These are phyloP conservation scores for Glaciozyma martinii DNA, from an alignment of 768 basidiomycete genomes.

Conservation along the genomic window DNA sequence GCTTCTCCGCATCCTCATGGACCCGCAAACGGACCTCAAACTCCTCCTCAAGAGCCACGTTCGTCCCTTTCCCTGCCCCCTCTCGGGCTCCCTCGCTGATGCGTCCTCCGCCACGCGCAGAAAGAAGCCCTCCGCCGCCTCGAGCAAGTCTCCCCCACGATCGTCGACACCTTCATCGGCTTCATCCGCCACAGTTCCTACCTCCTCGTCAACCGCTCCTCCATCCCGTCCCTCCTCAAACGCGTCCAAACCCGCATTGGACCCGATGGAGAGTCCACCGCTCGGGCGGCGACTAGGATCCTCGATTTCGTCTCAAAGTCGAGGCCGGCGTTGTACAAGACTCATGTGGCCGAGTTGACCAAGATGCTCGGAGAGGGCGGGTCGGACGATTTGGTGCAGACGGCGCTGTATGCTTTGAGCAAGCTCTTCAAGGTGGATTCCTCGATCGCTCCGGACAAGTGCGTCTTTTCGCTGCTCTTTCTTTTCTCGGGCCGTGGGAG, in stretches of 20 bases:
- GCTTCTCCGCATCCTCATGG: constrained; percentile 68
- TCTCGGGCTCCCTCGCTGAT: background rate
- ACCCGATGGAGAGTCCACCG: background rate
- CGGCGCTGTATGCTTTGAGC: constrained; percentile 45
- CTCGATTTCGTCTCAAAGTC: constrained; percentile 59
- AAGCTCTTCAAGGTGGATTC: constrained; percentile 12
- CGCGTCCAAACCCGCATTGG: constrained; percentile 39
- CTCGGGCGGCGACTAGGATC: constrained; percentile 38
- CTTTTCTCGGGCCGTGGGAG: no score
- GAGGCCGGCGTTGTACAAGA: constrained; percentile 60
- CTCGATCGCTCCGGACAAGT: constrained; percentile 8
- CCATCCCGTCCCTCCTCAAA: constrained; percentile 69
- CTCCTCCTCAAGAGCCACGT: constrained; percentile 68
- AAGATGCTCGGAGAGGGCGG: constrained; percentile 62
- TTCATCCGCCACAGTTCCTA: constrained; percentile 63
- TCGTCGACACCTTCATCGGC: constrained; percentile 58
- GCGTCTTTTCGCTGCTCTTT: background rate
- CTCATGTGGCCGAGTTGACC: constrained; percentile 64
- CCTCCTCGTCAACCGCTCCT: constrained; percentile 72
- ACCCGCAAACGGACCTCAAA: constrained; percentile 74
- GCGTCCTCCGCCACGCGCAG: constrained; percentile 39
- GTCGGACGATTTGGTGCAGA: constrained; percentile 47
- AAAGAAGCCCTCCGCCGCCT: constrained; percentile 69
- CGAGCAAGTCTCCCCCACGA: constrained; percentile 57
- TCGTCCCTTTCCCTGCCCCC: constrained; percentile 30